Base-by-base conservation (phyloP, 768 basidiomycete species). In the Pleurotus ostreatus region DNA sequence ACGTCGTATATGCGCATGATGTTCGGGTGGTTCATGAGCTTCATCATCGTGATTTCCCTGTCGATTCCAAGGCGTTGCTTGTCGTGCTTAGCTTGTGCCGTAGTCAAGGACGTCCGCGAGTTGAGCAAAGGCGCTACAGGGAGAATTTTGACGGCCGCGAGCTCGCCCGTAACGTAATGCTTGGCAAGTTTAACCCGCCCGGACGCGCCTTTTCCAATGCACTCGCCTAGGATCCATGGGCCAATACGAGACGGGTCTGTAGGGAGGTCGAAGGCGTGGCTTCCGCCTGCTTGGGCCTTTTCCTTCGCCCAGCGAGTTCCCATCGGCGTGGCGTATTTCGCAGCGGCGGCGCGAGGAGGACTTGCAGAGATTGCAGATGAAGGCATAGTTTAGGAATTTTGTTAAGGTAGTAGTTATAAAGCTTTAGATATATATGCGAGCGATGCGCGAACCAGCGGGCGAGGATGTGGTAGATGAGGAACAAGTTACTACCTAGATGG, bases 41-140 rank as follows among this genome's bases (percentile, higher is more conserved):
- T 98, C 95, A 98, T 96, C 86, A 98, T 94, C 55, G 91, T 92
- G 59, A 98, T 96, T 70, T 98, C 95, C 60, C 92, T 77, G 68
- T 97, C 94, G 58, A 98, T 88, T 3, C 91, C 89, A 46, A 95
- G 81, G 57, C 88, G 82, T 60, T 87, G 84, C 69, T 92, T 92
- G 60, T 93, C 89, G 2, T 82, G 80, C 71, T 88, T 89, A 3
- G 82, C 86, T 59, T 81, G 78, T 61, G 83, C 82, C 39, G 84
- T 82, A 5, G 80, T 80, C 59, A 86, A 68, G 56, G 88, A 86
- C 16, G 79, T 79, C 46, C 91, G 82, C 38, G 90, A 89, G 66
- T 78, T 83, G 62, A 89, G 78, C 34, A 92, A 75, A 16, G 90
- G 84, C 53, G 89, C 86, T 25, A 93, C 78, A 8, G 94, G 93